Evolutionary conservation across 495 filamentous ascomycete genomes (phyloP), one percentile per base, ranked within the genome.

Genomic region (Elasticomyces elasticus): DNA sequence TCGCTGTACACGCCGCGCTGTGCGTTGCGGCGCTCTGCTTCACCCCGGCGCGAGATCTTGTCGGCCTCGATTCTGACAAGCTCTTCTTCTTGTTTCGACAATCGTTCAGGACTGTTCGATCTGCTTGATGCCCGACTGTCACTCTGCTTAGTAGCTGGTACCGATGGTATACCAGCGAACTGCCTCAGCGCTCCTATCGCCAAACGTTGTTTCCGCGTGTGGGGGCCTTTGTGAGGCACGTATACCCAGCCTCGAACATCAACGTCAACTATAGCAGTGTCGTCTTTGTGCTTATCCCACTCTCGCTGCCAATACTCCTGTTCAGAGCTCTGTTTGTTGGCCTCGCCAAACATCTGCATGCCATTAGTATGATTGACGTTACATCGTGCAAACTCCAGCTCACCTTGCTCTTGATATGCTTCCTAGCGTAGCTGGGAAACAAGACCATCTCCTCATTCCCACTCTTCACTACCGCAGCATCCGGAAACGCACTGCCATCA

Each of bases 221-320:
- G 82, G n/a, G 86, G 89, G 0, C 88, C 88, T 62, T 76, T 77
- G 59, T 87, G 85, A 17, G 92, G 92, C 53, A 81, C 75, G 63
- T 91, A 95, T 42, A 96, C 77, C 92, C 94, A 99, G 20, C 92
- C 92, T 50, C 90, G 78, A 15, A 97, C 85, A 67, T 99, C 91
- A 2, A 96, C 88, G 66, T 94, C 89, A 2, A 95, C 87, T 15
- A 95, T 71, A 12, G 88, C 85, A 63, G 84, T 83, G 51, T 87
- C 84, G 40, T 87, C 81, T 64, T 89, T 82, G 26, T 79, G 70
- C 52, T 76, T 74, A 17, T 84, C 76, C 83, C 83, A 90, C 61
- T 86, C 77, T 26, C 77, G 68, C 33, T 70, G 73, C 76, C 85
- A 85, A 62, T 83, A 88, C 48, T 84, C 80, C 17, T 52, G 51